These are phyloP conservation scores for Epichloe gansuensis DNA, from an alignment of 2,329 filamentous ascomycete species.

Conservation along the genomic window DNA sequence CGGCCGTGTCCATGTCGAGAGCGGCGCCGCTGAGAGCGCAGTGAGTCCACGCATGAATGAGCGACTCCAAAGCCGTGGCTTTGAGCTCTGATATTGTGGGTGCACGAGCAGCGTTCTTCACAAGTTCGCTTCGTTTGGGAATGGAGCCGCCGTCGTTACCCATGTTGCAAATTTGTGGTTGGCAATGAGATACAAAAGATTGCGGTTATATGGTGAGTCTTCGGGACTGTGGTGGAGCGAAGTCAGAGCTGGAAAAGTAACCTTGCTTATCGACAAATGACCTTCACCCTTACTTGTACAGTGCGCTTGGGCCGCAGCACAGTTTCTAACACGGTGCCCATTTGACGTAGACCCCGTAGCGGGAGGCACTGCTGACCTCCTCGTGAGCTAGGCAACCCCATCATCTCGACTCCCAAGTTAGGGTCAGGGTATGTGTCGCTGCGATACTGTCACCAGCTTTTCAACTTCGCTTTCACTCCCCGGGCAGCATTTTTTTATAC, in stretches of 20 bases:
- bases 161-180: constrained; percentile 33
- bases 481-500: not conserved
- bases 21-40: constrained; percentile 76
- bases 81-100: constrained; percentile 80
- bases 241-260: too few relatives aligned
- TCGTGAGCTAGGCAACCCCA: not conserved
- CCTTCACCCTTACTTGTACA: too few relatives aligned
- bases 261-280: too few relatives aligned
- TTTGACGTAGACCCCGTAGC: not conserved
- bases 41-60: constrained; percentile 74
- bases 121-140: constrained; percentile 87
- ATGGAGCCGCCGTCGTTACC: constrained; percentile 98
- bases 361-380: not conserved
- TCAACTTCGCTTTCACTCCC: not conserved
- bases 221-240: not conserved
- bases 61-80: constrained; percentile 72
- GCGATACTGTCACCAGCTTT: not conserved
- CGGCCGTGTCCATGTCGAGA: constrained; percentile 57
- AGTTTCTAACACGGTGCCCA: constrained; percentile 5
- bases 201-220: not conserved
- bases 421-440: not conserved
- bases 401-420: not conserved
- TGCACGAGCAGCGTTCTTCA: constrained; percentile 79
- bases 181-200: not conserved
- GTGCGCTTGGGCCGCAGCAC: not conserved